Evolutionary conservation across 768 basidiomycete genomes (phyloP).

Genomic region (Phlebiopsis gigantea): DNA sequence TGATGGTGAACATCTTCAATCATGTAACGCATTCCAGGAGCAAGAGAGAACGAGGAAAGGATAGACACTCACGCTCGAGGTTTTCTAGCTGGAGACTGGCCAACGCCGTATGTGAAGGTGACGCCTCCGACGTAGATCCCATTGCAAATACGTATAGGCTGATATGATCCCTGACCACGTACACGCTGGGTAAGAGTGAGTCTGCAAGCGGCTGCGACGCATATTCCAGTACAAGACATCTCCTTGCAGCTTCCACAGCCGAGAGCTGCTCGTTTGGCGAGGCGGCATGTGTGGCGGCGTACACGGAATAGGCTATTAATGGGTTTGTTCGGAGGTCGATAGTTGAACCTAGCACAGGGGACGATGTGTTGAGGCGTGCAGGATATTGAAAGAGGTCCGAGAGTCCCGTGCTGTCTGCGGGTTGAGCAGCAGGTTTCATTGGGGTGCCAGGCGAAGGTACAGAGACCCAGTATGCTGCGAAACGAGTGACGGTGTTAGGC

Average conservation of each 20-base stretch:
- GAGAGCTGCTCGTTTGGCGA: conserved; percentile 28
- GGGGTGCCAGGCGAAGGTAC: neutral
- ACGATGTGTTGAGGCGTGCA: conserved; percentile 29
- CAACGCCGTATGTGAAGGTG: conserved; percentile 29
- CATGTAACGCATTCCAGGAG: neutral
- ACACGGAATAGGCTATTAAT: conserved; percentile 42
- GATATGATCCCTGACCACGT: conserved; percentile 34
- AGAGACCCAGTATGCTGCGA: neutral
- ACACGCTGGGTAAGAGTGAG: conserved; percentile 47
- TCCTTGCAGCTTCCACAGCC: conserved; percentile 51
- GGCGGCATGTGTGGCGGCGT: conserved; percentile 27
- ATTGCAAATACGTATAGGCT: conserved; percentile 57
- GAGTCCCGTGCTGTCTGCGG: conserved; percentile 28
- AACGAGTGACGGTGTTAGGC: neutral
- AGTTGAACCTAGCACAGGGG: conserved; percentile 41
- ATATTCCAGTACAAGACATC: conserved; percentile 38
- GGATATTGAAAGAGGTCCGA: conserved; percentile 25
- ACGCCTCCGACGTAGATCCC: conserved; percentile 29
- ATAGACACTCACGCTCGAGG: conserved; percentile 41
- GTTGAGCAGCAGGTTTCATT: neutral
- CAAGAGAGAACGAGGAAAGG: neutral
- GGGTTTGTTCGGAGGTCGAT: conserved; percentile 41
- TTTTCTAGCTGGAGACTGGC: conserved; percentile 40
- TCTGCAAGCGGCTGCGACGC: conserved; percentile 35
- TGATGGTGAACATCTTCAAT: too few species aligned